Evolutionary conservation across 148 eudicot genomes (phyloP).

Genomic region (Rhododendron mucronatum): DNA sequence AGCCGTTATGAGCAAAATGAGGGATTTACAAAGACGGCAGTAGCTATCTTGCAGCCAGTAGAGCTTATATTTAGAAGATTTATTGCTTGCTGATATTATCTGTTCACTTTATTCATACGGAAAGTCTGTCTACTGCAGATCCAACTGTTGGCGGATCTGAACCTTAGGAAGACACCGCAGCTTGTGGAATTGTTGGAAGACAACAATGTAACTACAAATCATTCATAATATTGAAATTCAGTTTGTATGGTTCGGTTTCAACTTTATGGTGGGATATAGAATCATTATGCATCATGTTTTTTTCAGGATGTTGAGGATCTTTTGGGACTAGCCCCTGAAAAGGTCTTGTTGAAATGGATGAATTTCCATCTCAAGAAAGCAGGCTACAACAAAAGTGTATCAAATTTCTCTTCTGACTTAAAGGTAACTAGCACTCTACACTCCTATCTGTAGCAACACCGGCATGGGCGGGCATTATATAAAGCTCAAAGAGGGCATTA

Average conservation of each 20-base stretch:
- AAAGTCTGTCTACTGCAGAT: slow-evolving; percentile 36
- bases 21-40: background rate
- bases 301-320: slow-evolving; percentile 82
- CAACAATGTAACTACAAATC: slow-evolving; percentile 31
- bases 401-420: slow-evolving; percentile 71
- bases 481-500: background rate
- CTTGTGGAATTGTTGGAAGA: slow-evolving; percentile 84
- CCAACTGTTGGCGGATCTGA: slow-evolving; percentile 72
- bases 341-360: slow-evolving; percentile 79
- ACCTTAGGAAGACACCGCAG: slow-evolving; percentile 80
- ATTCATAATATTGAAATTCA: background rate
- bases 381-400: slow-evolving; percentile 61
- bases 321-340: slow-evolving; percentile 63
- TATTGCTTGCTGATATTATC: background rate
- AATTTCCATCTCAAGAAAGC: slow-evolving; percentile 78
- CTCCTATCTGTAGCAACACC: background rate
- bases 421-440: slow-evolving; percentile 41
- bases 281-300: background rate
- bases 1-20: background rate
- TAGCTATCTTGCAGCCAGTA: background rate
- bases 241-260: background rate
- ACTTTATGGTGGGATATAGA: background rate
- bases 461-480: background rate
- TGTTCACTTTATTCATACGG: background rate
- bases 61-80: background rate